Evolutionary conservation across 371 early-diverging fungal genomes (phyloP), one percentile per base, ranked within the genome.

Genomic region (Ordospora colligata): DNA sequence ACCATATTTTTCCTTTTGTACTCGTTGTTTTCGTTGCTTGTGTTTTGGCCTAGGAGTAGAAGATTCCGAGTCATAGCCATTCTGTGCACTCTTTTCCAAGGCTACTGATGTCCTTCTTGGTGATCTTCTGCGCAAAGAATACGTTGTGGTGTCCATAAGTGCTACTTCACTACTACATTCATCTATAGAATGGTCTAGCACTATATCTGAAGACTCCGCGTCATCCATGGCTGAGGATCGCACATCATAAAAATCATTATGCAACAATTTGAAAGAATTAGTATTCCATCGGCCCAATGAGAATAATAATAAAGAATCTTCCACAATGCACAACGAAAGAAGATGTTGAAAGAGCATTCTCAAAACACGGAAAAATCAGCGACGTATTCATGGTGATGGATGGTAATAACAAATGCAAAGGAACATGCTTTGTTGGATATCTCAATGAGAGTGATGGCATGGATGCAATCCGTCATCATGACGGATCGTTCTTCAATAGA

Each of bases 361-460:
- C 68, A 9, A 74, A 54, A 45, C 64, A 75, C 19, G 79, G 80
- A 14, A 46, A 25, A 45, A 62, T 77, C 23, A 81, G 80, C 9
- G 83, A 83, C 74, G 50, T 83, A 21, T 73, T 74, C 17, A 69
- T 83, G 68, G 65, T 78, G n/a, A 79, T 42, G 25, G 70, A 72
- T 8, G 37, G 10, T 2, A 40, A 44, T 11, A 68, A 68, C 10
- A 66, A 73, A 37, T 76, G 70, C 63, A 69, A 77, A 69, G 52
- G 85, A 58, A 66, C 82, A 27, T 77, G 82, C 22, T 85, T 83
- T 62, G 50, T 85, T 43, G 83, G 83, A 11, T 85, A 83, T 70
- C 64, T 51, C 17, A 67, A 71, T 42, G 23, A 58, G 37, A 75
- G 76, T 11, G 64, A 68, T 2, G 73, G 75, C 23, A 49, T 69